A percentile compares a stretch with the other conserved stretches of the same genome.
Conservation (phyloP, 1,284 basidiomycete species). For the Ceratobasidium sp. region DNA sequence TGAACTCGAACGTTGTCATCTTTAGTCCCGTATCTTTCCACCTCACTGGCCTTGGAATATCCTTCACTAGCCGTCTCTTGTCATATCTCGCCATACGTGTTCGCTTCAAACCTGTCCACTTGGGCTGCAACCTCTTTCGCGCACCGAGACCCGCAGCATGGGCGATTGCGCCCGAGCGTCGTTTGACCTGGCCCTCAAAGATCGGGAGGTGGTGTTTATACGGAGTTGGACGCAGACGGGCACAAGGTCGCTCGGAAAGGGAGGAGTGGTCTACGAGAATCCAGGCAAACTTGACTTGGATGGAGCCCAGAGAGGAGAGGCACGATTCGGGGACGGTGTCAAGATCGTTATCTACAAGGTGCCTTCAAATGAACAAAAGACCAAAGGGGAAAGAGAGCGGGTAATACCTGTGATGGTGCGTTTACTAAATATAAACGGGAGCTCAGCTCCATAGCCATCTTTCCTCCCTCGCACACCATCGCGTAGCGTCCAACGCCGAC, state of each 20-base stretch:
- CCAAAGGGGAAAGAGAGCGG: background rate
- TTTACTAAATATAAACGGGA: conserved; percentile 21
- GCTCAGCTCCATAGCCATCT: conserved; percentile 27
- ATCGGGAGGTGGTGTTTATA: conserved; percentile 17
- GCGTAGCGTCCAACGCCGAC: background rate
- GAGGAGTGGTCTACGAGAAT: conserved; percentile 6
- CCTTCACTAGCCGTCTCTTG: background rate
- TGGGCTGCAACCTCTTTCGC: conserved; percentile 2
- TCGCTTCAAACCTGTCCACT: conserved; percentile 17
- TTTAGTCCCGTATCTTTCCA: conserved; percentile 13
- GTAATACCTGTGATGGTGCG: conserved; percentile 24
- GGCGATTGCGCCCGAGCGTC: conserved; percentile 7
- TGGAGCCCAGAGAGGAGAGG: conserved; percentile 19
- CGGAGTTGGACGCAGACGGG: background rate
- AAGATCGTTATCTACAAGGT: conserved; percentile 11
- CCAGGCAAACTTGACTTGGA: conserved; percentile 35
- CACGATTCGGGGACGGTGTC: conserved; percentile 10
- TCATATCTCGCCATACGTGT: background rate
- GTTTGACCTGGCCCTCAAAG: conserved; percentile 29
- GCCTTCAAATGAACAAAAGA: background rate
- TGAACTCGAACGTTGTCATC: conserved; percentile 34
- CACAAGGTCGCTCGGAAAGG: conserved; percentile 9
- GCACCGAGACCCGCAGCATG: conserved; percentile 35
- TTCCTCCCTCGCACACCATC: conserved; percentile 31
- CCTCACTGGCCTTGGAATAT: conserved; percentile 5